phyloP scores from a whole-genome alignment of 805 yeast genomes.

The Metschnikowia matae region DNA sequence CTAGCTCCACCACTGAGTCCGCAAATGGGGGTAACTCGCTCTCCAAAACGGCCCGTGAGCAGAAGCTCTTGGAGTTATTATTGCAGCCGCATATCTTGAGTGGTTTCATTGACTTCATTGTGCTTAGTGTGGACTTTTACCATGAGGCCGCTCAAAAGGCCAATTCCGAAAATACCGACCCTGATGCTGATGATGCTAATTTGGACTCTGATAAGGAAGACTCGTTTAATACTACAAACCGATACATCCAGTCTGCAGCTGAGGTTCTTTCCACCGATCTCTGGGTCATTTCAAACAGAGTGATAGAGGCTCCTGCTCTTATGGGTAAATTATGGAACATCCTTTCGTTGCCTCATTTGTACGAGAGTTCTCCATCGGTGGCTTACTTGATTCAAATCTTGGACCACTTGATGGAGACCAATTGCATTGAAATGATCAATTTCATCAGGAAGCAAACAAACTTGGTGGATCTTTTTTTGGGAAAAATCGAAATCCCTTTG shows the following conservation, averaged over 20 bases:
- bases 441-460: conserved; percentile 66
- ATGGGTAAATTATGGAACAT: conserved; percentile 42
- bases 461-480: conserved; percentile 75
- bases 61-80: conserved; percentile 69
- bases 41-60: conserved; percentile 35
- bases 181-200: background rate
- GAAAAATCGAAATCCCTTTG: conserved; percentile 89
- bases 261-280: conserved; percentile 39
- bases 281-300: conserved; percentile 41
- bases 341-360: conserved; percentile 26
- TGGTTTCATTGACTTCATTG: conserved; percentile 64
- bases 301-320: conserved; percentile 39
- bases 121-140: conserved; percentile 46
- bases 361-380: conserved; percentile 38
- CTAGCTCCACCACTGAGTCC: conserved; percentile 32
- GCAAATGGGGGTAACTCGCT: conserved; percentile 16
- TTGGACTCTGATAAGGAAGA: background rate
- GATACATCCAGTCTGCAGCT: conserved; percentile 38
- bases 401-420: conserved; percentile 74
- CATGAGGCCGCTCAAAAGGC: conserved; percentile 26
- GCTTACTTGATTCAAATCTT: conserved; percentile 55
- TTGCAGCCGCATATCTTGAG: conserved; percentile 72
- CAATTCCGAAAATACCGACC: conserved; percentile 12
- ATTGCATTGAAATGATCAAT: conserved; percentile 56
- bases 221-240: conserved; percentile 14